These are phyloP conservation scores for Cytospora piceae DNA, from an alignment of 2,329 filamentous ascomycete species.

Conservation along the genomic window DNA sequence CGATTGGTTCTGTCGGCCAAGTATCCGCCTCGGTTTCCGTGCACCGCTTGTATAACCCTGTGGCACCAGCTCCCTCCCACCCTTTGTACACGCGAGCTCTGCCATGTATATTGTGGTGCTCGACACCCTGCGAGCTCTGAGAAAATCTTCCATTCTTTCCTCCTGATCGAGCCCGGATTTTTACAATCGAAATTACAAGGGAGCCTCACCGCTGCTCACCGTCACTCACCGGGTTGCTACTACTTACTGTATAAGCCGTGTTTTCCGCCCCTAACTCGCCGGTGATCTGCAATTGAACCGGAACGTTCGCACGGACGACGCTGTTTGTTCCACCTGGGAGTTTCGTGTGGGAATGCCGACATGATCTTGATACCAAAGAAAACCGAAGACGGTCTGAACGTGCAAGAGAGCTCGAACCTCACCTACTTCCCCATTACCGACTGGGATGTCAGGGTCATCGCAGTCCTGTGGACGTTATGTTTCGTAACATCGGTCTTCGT, in stretches of 20 bases:
- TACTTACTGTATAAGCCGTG: background rate
- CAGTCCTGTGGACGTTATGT: constrained; percentile 28
- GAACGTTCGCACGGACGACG: constrained; percentile 14
- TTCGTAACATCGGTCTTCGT: constrained; percentile 29
- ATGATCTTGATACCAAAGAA: constrained; percentile 21
- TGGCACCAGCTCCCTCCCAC: background rate
- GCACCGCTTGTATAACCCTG: background rate
- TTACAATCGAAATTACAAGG: background rate
- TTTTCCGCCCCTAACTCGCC: constrained; percentile 2
- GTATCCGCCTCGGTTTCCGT: background rate
- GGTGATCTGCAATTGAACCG: constrained; percentile 15
- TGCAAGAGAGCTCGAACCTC: constrained; percentile 15
- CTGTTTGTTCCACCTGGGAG: constrained; percentile 5
- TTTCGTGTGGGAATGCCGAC: constrained; percentile 18
- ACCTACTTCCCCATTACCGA: constrained; percentile 26
- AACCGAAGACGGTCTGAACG: constrained; percentile 18
- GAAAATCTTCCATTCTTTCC: background rate
- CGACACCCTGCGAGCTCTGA: background rate
- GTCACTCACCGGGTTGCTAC: constrained; percentile 7
- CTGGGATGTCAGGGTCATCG: constrained; percentile 27
- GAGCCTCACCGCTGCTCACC: constrained; percentile 1
- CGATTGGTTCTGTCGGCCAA: background rate
- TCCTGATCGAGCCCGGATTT: background rate
- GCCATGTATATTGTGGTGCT: background rate
- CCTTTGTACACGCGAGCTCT: background rate